Evolutionary conservation across 2,329 filamentous ascomycete genomes (phyloP), one percentile per base, ranked within the genome.

Genomic region (Cryphonectria carpinicola): DNA sequence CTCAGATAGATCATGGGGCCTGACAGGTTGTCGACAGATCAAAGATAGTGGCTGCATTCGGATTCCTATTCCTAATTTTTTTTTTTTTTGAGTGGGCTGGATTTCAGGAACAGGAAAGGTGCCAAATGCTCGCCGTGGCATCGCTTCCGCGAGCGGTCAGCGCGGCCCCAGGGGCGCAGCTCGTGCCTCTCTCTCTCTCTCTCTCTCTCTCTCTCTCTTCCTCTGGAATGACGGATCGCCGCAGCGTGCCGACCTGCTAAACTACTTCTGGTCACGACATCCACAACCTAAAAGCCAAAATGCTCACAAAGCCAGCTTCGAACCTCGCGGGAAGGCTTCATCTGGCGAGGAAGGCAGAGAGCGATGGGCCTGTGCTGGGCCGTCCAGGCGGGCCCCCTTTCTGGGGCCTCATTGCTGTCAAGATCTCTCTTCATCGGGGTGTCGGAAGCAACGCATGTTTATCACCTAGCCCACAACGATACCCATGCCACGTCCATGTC

Each of bases 81-180:
- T 58, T 62, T 49, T 35, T 41, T 58, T 14, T 66, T 67, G 52
- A 54, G 61, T 49, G 43, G 43, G 61, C 63, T 49, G n/a, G 52
- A 19, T 46, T 62, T 67, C 66, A 70, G 71, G 66, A 72, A 68
- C 68, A 70, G 69, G 71, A 70, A 72, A 68, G 68, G 71, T 52
- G 69, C 65, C 69, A 19, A 37, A 60, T 68, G 66, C 66, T 54
- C 35, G 28, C 19, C 11, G 66, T 56, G 58, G 58, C 22, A 68
- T 68, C 35, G 65, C 54, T 46, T 32, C 54, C 22, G 54, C 13
- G 25, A 19, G 22, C 49, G n/a, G 49, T 64, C 37, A 19, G 35
- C 35, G 35, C 35, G 37, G 54, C 5, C 46, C 46, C 28, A 35
- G 54, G 28, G 54, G 54, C 28, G 54, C 54, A 58, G 54, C 25